Conservation (phyloP, 805 yeast genomes). For the Cyberlindnera maclurae region DNA sequence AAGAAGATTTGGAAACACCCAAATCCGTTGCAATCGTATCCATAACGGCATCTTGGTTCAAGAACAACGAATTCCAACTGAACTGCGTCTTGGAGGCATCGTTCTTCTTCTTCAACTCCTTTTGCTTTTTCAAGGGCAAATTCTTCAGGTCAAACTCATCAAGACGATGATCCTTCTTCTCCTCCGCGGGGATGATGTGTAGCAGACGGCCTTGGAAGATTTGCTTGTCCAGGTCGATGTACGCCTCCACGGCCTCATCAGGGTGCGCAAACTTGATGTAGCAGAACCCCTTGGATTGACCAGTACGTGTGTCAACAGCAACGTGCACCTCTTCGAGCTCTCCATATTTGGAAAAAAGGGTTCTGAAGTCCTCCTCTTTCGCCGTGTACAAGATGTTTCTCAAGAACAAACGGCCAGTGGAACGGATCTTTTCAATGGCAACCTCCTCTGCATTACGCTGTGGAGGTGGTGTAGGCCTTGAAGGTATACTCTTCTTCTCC, state of each 20-base stretch:
- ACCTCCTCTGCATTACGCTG: constrained; percentile 32
- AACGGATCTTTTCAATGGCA: constrained; percentile 42
- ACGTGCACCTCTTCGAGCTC: constrained; percentile 80
- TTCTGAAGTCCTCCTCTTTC: constrained; percentile 68
- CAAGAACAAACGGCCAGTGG: constrained; percentile 78
- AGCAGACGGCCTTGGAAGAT: constrained; percentile 90
- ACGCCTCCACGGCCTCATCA: constrained; percentile 73
- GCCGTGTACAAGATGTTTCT: constrained; percentile 80
- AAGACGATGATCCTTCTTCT: constrained; percentile 71
- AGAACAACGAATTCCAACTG: constrained; percentile 89
- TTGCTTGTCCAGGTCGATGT: constrained; percentile 67
- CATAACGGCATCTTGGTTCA: constrained; percentile 88
- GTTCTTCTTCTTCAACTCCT: constrained; percentile 73
- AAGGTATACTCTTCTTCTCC: constrained; percentile 6
- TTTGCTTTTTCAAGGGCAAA: constrained; percentile 87
- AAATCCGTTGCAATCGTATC: constrained; percentile 80
- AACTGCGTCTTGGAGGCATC: constrained; percentile 83
- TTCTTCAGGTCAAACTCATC: constrained; percentile 90
- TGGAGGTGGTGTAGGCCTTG: not conserved
- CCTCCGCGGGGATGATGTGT: constrained; percentile 82
- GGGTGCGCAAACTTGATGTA: constrained; percentile 67
- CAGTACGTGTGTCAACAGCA: constrained; percentile 86
- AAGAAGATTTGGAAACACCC: constrained; percentile 76
- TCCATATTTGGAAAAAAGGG: constrained; percentile 64
- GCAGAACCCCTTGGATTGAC: constrained; percentile 88